Evolutionary conservation across 148 eudicot species (phyloP).

Genomic region (Amaranthus cruentus): DNA sequence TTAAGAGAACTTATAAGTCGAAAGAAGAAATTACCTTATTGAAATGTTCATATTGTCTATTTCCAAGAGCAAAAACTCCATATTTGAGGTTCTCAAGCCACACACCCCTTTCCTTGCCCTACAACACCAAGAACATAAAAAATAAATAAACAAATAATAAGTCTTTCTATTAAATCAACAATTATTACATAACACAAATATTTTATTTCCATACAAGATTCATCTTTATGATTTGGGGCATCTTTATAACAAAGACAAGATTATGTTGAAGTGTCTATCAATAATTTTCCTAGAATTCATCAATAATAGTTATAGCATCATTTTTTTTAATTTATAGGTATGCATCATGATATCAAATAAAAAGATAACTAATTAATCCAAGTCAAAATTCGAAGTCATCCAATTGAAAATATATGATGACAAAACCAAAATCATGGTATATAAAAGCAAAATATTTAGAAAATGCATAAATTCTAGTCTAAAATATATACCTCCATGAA

Average conservation of each 20-base stretch:
- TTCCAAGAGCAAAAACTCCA: slow-evolving; percentile 86
- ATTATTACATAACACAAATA: too few species aligned
- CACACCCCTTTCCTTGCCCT: slow-evolving; percentile 65
- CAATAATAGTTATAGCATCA: too few species aligned
- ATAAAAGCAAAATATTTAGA: not conserved
- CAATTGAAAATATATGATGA: not conserved
- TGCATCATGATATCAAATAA: slow-evolving; percentile 13
- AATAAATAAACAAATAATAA: not conserved
- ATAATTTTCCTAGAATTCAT: not conserved
- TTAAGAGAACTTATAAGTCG: not conserved
- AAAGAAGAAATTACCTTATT: slow-evolving; percentile 58
- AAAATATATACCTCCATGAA: slow-evolving; percentile 56
- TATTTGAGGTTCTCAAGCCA: slow-evolving; percentile 76
- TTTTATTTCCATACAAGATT: too few species aligned
- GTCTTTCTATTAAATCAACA: too few species aligned
- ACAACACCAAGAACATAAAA: not conserved
- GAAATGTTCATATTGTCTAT: slow-evolving; percentile 94
- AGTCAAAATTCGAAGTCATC: not conserved
- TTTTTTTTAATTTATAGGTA: not conserved
- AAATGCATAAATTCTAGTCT: too few species aligned
- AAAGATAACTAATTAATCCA: not conserved
- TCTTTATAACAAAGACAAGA: not conserved
- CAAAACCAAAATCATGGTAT: not conserved
- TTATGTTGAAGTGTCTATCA: not conserved
- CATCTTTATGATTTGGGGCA: not conserved